Base-by-base conservation (phyloP, 345 rosid species). In the sweet orange (Citrus sinensis) region DNA sequence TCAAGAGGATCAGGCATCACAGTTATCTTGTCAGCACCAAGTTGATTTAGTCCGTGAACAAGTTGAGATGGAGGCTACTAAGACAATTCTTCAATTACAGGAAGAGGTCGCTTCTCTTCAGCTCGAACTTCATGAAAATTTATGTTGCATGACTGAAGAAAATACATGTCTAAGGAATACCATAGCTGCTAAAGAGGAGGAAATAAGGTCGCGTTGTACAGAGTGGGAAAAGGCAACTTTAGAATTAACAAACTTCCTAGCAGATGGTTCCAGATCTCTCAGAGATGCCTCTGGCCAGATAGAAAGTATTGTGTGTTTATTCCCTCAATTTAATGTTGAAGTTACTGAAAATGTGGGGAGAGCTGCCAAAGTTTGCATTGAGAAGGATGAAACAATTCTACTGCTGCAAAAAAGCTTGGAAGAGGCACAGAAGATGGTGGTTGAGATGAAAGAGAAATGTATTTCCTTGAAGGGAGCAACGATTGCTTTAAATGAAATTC, bases 171-270 rank as follows among this genome's bases (percentile, higher is more conserved):
- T 93, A 81, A 86, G 85, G 82, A 86, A 84, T 37, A 79, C 70
- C 20, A 39, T 93, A 73, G 86, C 90, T 42, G 87, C 86, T 67
- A 89, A 88, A 83, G 97, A 93, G 80, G 90, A 82, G 74, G 93
- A 93, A 73, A 79, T 85, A 67, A 84, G 69, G 80, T 37, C 79
- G 72, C 84, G 87, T 69, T 73, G 84, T 81, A 79, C 77, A 80
- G 93, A 89, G 78, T 95, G 98, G 98, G 98, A 93, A 87, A 92
- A 79, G 85, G 95, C 92, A 72, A 90, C 89, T 76, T 81, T 92
- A 74, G 98, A 95, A 76, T 88, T 93, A 55, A 93, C 97, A 42
- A 89, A 76, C 80, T 95, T 95, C 85, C 93, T 95, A 59, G 71
- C 88, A 32, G 94, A 92, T 82, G 94, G 98, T 79, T 92, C 97